Evolutionary conservation across 2,329 filamentous ascomycete genomes (phyloP).

Genomic region (Pestalotiopsis sp.): DNA sequence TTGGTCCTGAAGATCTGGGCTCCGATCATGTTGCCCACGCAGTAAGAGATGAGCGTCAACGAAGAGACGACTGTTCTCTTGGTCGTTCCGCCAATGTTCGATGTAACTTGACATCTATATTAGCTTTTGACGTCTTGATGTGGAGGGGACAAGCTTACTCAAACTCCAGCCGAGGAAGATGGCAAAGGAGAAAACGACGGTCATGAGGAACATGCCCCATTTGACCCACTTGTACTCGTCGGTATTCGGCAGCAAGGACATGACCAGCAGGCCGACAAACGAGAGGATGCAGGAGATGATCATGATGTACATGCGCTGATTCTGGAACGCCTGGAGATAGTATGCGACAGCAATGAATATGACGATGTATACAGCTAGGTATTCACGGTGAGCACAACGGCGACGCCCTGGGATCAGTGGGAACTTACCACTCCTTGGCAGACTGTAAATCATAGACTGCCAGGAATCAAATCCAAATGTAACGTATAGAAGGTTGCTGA

Average conservation of each 20-base stretch:
- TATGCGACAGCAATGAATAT: background rate
- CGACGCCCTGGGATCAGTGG: conserved; percentile 22
- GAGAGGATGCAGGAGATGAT: conserved; percentile 32
- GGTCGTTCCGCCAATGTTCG: conserved; percentile 24
- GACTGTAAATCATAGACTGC: conserved; percentile 34
- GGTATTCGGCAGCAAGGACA: conserved; percentile 28
- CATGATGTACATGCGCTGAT: conserved; percentile 23
- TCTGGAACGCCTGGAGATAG: background rate
- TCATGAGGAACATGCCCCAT: conserved; percentile 36
- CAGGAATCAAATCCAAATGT: conserved; percentile 30
- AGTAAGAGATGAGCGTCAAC: conserved; percentile 22
- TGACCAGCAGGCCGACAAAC: conserved; percentile 32
- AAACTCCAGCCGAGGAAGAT: conserved; percentile 35
- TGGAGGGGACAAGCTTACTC: background rate
- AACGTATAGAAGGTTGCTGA: conserved; percentile 30
- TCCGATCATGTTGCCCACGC: conserved; percentile 20
- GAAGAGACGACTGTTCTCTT: conserved; percentile 23
- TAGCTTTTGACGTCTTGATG: no score
- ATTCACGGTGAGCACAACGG: background rate
- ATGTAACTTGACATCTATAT: conserved; percentile 20
- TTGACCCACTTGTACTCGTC: conserved; percentile 26
- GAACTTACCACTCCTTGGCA: conserved; percentile 32
- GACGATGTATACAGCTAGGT: background rate
- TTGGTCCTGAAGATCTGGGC: conserved; percentile 25
- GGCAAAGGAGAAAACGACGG: conserved; percentile 26